Base-by-base conservation (phyloP, 768 basidiomycete genomes). In the Terana coerulea region DNA sequence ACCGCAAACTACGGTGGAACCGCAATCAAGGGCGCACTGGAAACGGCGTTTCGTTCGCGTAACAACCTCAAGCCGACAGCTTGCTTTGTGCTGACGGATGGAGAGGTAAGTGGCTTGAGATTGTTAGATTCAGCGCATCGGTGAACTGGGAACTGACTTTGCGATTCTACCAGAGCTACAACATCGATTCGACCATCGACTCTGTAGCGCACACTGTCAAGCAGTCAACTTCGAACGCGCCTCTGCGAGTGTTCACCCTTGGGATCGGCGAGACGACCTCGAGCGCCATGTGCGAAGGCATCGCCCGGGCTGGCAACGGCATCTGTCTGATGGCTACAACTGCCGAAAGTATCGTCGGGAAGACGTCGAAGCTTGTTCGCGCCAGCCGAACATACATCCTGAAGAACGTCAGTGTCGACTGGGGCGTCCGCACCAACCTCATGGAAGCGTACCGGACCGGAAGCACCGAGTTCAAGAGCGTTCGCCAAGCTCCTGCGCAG, bases 1-100 rank as follows among this genome's bases (percentile, higher is more conserved):
- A 1, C 49, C 0, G 75, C 78, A 0, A 35, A 78, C 59, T 64
- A 61, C 35, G 77, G 77, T 2, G 83, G 81, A 1, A 84, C 84
- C 1, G 72, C 83, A 42, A 74, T 80, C 7, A 39, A 62, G 0
- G 9, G 15, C 0, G 83, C 80, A 0, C 61, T 85, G 22, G 48
- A 61, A 3, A 24, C 43, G 1, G 73, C 74, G 21, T 68, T 81
- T n/a, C 25, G 47, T 1, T 60, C 60, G 5, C 72, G 78, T 5
- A 61, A 55, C 7, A 42, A 17, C 8, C 53, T 60, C 25, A 68
- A 72, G 1, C 71, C 81, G 1, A 77, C 78, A 0, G 73, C 67
- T 7, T 61, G 82, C 7, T 82, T 85, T 53, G 61, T 84, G 12
- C 65, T 86, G 26, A 86, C 84, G 1, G 84, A 83, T 51, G 83